Base-by-base conservation (phyloP, 768 basidiomycete species). In the Calocybe cyanea region DNA sequence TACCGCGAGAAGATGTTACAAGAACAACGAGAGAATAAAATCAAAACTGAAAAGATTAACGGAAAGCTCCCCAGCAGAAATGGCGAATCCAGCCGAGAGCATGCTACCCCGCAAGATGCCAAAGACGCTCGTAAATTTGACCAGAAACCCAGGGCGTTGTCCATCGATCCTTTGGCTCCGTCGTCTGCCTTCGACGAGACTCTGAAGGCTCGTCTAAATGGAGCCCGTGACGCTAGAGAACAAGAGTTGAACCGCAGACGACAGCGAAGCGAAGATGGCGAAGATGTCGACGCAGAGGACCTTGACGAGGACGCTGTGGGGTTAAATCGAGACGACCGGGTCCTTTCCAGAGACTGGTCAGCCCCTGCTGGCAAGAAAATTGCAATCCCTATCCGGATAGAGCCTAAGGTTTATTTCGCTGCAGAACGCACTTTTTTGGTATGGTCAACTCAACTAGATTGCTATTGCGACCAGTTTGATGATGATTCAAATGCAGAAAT, bases 361-460 rank as follows among this genome's bases (percentile, higher is more conserved):
- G 95, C 94, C 1, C 87, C 90, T 0, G 67, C 75, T 33, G 94
- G 94, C 9, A 97, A 97, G 72, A 76, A 78, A 53, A 94, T 99
- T 46, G 81, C 92, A 0, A 81, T 98, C 2, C 93, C 95, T 19
- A 87, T 99, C n/a, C 80, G 96, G 43, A 80, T 99, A 38, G 96
- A 99, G 64, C 96, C 96, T 21, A 99, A 99, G 68, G 93, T 96
- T 3, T 95, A 94, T 61, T 99, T 97, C 62, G 96, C 96, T 5
- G 84, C 86, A 30, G 94, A 97, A 65, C 76, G 95, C 50, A 98
- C 94, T 11, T 95, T 93, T 76, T 63, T 94, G 67, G 92, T 90
- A 63, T 66, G 91, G 73, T 19, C 46, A 45, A 11, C 32, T 30
- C 31, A 3, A 20, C 32, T 18, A n/a, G 3, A 28, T 24, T 17